A percentile compares a stretch with the other conserved stretches of the same genome.
Conservation (phyloP, 768 basidiomycete species). For the Mycena polygramma region DNA sequence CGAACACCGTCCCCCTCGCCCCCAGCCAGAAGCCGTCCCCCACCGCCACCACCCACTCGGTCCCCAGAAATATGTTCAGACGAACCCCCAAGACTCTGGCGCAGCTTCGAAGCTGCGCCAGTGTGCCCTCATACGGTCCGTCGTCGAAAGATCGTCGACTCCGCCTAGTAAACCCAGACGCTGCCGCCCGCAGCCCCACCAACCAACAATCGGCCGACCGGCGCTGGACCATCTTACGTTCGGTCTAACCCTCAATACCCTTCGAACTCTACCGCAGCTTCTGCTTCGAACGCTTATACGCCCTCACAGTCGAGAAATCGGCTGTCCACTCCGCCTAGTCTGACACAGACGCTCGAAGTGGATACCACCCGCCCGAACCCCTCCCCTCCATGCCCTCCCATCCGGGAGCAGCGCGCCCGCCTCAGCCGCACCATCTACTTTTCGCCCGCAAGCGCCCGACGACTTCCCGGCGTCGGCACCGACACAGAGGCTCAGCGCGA, state of each 20-base stretch:
- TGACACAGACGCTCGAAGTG: conserved; percentile 23
- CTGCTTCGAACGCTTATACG: conserved; percentile 29
- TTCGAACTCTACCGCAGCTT: conserved; percentile 13
- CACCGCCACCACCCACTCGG: conserved; percentile 40
- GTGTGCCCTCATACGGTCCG: conserved; percentile 12
- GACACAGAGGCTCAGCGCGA: too few species aligned
- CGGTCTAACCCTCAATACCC: conserved; percentile 8
- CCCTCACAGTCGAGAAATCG: conserved; percentile 21
- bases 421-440: too few species aligned
- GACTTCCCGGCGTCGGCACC: too few species aligned
- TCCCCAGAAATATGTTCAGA: conserved; percentile 39
- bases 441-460: too few species aligned
- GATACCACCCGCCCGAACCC: too few species aligned
- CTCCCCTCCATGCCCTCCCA: too few species aligned
- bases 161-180: conserved; percentile 17
- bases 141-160: conserved; percentile 23
- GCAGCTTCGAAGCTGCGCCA: conserved; percentile 25
- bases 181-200: conserved; percentile 2
- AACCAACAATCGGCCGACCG: too few species aligned
- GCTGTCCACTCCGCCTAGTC: conserved; percentile 17
- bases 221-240: conserved; percentile 29
- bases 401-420: too few species aligned
- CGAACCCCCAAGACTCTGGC: conserved; percentile 9
- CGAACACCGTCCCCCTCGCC: conserved; percentile 56
- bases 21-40: conserved; percentile 44